Evolutionary conservation across 2,329 filamentous ascomycete species (phyloP), one percentile per base, ranked within the genome.

Genomic region (Septoria linicola): DNA sequence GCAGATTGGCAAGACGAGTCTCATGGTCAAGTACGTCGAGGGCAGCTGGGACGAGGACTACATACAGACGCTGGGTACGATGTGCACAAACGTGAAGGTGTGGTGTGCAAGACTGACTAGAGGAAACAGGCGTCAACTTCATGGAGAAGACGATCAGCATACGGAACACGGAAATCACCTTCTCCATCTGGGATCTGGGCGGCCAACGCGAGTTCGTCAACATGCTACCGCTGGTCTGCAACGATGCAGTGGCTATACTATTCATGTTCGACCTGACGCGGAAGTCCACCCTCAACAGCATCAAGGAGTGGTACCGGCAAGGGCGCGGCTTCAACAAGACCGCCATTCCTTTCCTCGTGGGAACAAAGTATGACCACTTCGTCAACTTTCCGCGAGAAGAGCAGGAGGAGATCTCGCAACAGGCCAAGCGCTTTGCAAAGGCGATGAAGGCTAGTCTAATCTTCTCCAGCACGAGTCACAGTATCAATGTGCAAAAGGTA

Each of bases 81-180:
- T 10, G 42, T 35, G 31, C 14, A 21, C 25, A 10, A 11, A 17
- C 16, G 25, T 17, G 8, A 43, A 13, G 25, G n/a, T 25, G 11
- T 23, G 32, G 30, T 31, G 14, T 3, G 32, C 8, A 25, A 41
- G 16, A 43, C 56, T 59, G 43, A 57, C 44, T 14, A n/a, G 2
- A 20, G 8, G 32, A 16, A 11, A 5, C 48, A 86, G 83, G 93
- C 61, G 93, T 99, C 73, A 99, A 99, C 73, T 99, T 99, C 73
- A 99, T 99, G 93, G 93, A 99, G 72, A 99, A 99, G 80, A 99
- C 93, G 30, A 99, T 99, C 68, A 95, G 89, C 57, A 99, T 99
- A 72, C 88, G 93, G 57, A 99, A 99, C 73, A 99, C 93, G 13
- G 93, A 99, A 73, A 99, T 99, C 71, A 99, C 93, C 36, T 99